These are phyloP conservation scores for Boletus coccyginus DNA, from an alignment of 768 basidiomycete genomes.

Conservation along the genomic window DNA sequence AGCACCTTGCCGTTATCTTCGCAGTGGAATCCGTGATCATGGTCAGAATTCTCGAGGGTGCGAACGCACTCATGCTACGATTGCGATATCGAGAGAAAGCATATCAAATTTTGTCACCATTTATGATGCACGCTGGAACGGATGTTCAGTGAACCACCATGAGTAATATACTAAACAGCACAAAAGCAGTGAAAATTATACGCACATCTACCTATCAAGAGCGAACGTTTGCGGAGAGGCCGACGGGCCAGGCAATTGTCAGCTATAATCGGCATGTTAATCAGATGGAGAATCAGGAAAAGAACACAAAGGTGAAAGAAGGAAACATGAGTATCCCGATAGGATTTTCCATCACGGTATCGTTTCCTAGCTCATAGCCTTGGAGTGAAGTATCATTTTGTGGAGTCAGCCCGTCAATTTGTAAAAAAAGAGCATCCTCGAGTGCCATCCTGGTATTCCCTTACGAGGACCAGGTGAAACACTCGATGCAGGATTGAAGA, in stretches of 20 bases:
- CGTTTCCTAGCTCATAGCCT: background rate
- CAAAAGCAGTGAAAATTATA: background rate
- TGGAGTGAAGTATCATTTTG: background rate
- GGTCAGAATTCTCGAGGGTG: background rate
- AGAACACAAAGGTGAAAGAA: background rate
- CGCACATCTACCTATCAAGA: background rate
- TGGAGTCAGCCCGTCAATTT: background rate
- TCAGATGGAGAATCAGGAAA: conserved; percentile 9
- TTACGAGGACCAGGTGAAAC: background rate
- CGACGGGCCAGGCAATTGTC: background rate
- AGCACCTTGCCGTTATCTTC: background rate
- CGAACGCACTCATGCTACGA: background rate
- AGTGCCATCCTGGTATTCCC: background rate
- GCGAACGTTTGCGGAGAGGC: background rate
- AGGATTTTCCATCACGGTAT: conserved; percentile 1
- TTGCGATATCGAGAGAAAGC: background rate
- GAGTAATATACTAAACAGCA: background rate
- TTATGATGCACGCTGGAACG: background rate
- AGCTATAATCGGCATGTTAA: background rate
- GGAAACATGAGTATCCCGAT: background rate
- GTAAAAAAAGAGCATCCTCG: background rate
- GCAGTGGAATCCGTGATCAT: background rate
- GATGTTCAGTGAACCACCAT: background rate
- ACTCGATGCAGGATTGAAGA: background rate
- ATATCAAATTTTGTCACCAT: background rate